Conservation (phyloP, 2,329 filamentous ascomycete species). For the Ceratocystis diversiconidia region DNA sequence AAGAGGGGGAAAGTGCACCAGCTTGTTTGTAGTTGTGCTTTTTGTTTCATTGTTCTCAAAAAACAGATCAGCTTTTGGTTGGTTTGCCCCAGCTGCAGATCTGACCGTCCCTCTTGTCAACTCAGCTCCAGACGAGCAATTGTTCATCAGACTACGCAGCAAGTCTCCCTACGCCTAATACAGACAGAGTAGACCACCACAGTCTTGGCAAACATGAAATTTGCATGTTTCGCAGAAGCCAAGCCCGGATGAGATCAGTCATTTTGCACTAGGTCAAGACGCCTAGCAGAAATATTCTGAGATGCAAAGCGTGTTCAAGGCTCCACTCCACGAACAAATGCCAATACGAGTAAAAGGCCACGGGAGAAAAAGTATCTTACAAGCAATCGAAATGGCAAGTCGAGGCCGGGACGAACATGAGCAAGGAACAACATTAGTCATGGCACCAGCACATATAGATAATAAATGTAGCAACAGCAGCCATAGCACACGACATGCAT, state of each 20-base stretch:
- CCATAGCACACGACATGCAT: constrained; percentile 6
- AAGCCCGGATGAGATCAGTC: not conserved
- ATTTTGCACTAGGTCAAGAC: not conserved
- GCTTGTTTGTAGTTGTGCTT: too few species aligned
- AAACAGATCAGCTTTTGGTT: not conserved
- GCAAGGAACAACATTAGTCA: constrained; percentile 3
- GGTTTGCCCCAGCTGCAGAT: not conserved
- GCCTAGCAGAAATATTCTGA: not conserved
- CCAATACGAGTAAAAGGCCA: not conserved
- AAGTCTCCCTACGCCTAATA: not conserved
- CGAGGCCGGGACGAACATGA: not conserved
- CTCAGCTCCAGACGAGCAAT: not conserved
- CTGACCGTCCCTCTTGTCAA: not conserved
- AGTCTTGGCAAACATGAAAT: not conserved
- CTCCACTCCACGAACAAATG: not conserved
- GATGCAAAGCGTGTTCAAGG: too few species aligned
- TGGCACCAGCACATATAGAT: constrained; percentile 3
- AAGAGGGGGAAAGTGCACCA: too few species aligned
- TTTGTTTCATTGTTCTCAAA: too few species aligned
- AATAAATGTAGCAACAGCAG: constrained; percentile 3
- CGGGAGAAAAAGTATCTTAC: not conserved
- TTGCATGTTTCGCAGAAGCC: not conserved
- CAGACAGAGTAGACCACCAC: not conserved
- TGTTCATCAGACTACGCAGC: not conserved
- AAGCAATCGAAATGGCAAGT: not conserved